Evolutionary conservation across 2,329 filamentous ascomycete genomes (phyloP), one percentile per base, ranked within the genome.

Genomic region (Epichloe brachyelytri): DNA sequence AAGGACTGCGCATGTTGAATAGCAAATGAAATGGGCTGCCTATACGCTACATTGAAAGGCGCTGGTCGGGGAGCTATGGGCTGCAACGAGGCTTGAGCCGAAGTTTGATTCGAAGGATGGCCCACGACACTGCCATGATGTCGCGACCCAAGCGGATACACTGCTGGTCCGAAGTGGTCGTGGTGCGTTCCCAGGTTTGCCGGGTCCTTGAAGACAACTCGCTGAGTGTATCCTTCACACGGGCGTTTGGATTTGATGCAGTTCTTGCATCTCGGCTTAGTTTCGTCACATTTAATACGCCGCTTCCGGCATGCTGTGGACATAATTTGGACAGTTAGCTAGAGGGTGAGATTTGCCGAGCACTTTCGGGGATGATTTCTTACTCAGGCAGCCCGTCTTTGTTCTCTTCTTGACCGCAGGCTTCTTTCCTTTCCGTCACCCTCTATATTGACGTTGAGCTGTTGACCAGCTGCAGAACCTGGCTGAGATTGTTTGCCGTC

Each of bases 271-370:
- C 78, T 85, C 26, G 88, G 88, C 47, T 85, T 79, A 60, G 88
- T 87, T 66, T 97, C 93, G 55, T 93, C 93, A 67, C 93, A 98
- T 69, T 97, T 98, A 68, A 98, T 97, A 55, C 93, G 86, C 49
- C 93, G 84, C 69, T 87, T 91, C 56, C 93, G 85, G 69, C 93
- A 98, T 52, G 93, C 86, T 90, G 33, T 43, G 63, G 6, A 44
- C 54, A 46, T 54, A 33, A 51, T 26, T 26, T 45, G 61, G 52
- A 60, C 61, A 54, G 54, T 53, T 50, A 22, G 39, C 26, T 11
- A 22, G 20, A 48, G 22, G 17, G 36, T 33, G 36, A 41, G 20
- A 14, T 20, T 14, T 12, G 17, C 14, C 14, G 15, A 20, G 36
- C 46, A 44, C 22, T 50, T 17, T 22, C 12, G 36, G 45, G 11